Evolutionary conservation across 179 eudicot species (phyloP).

Genomic region (Spergularia azorica): DNA sequence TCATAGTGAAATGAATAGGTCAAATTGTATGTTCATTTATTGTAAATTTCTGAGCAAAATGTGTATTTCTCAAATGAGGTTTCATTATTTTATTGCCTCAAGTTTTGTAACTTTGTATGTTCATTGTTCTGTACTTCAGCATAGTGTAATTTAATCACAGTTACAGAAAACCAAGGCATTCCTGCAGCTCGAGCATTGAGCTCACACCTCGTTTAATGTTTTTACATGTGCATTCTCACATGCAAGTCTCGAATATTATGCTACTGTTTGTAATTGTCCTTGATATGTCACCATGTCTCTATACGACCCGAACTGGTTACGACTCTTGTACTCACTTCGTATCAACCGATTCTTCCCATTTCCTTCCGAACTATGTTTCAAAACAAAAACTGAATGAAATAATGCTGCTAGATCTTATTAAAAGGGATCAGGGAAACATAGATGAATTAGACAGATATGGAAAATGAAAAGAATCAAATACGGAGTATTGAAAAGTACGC

Average conservation of each 20-base stretch:
- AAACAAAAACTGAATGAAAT: no score
- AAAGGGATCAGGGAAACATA: no score
- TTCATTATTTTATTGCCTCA: constrained; percentile 30
- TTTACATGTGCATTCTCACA: constrained; percentile 3
- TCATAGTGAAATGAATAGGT: constrained; percentile 7
- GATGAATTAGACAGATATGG: no score
- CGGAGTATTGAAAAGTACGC: no score
- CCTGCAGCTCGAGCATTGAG: neutral
- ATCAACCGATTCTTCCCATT: no score
- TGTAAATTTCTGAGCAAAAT: constrained; percentile 28
- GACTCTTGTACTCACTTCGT: no score
- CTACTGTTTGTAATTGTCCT: no score
- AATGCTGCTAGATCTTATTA: no score
- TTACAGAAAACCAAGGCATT: constrained; percentile 17
- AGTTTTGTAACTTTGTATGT: constrained; percentile 20
- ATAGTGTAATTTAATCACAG: constrained; percentile 28
- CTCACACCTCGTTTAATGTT: neutral
- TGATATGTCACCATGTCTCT: no score
- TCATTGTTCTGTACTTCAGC: constrained; percentile 24
- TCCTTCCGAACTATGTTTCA: no score
- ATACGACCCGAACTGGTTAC: no score
- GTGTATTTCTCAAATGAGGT: constrained; percentile 25
- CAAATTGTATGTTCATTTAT: constrained; percentile 29
- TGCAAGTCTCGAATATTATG: neutral
- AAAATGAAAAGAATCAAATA: no score